These are phyloP conservation scores for Wickerhamomyces xylosicus DNA, from an alignment of 805 yeast genomes.

Conservation along the genomic window DNA sequence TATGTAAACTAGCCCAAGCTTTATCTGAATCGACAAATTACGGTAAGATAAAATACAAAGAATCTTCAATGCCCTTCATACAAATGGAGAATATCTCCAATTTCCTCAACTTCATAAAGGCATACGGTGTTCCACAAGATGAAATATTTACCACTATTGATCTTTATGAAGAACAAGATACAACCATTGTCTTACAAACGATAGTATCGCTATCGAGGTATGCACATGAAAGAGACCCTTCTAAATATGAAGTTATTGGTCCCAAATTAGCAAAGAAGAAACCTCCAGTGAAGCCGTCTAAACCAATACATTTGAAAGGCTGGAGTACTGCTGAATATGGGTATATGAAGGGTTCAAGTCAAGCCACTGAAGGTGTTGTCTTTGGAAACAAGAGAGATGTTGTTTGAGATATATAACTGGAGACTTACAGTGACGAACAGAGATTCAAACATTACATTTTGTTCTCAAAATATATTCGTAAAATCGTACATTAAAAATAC, in stretches of 20 bases:
- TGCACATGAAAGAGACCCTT: conserved; percentile 44
- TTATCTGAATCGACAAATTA: conserved; percentile 25
- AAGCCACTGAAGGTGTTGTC: conserved; percentile 40
- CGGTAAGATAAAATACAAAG: conserved; percentile 37
- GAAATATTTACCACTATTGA: conserved; percentile 76
- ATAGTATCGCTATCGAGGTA: conserved; percentile 64
- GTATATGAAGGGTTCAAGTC: conserved; percentile 47
- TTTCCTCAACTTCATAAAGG: conserved; percentile 52
- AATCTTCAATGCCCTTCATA: conserved; percentile 58
- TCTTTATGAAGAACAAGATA: conserved; percentile 62
- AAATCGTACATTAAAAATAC: too few relatives aligned
- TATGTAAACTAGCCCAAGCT: conserved; percentile 36
- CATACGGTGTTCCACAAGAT: conserved; percentile 66
- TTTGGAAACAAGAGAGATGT: conserved; percentile 43
- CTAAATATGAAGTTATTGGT: conserved; percentile 44
- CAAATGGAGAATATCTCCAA: conserved; percentile 80
- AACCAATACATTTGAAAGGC: conserved; percentile 36
- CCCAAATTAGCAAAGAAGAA: conserved; percentile 41
- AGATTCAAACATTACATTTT: too few relatives aligned
- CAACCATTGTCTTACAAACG: conserved; percentile 68
- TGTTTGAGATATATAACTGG: too few relatives aligned
- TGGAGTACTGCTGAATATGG: conserved; percentile 59
- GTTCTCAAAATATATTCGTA: too few relatives aligned
- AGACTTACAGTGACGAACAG: too few relatives aligned
- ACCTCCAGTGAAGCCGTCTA: conserved; percentile 43